Percentiles rank a stretch among this genome's conserved stretches.
Evolutionary conservation across 2,329 filamentous ascomycete genomes (phyloP).

Genomic region (Calycina marina): DNA sequence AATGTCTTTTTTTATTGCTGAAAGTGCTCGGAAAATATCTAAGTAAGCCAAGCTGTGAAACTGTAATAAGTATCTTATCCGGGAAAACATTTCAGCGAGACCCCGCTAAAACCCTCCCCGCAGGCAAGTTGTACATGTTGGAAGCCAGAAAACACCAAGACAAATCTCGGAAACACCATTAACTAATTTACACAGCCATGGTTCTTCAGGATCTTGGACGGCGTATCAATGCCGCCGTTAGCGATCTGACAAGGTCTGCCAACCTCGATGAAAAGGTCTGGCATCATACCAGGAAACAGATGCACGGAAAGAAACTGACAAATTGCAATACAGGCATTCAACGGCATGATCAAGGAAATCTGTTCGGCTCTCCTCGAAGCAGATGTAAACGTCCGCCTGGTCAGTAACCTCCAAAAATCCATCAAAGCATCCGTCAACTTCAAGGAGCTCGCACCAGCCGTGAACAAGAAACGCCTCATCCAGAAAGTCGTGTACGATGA

Average conservation of each 20-base stretch:
- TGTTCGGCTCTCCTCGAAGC: constrained; percentile 89
- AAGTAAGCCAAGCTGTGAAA: too few relatives aligned
- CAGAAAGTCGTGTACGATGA: constrained; percentile 98
- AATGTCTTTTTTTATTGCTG: not conserved
- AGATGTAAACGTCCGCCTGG: constrained; percentile 92
- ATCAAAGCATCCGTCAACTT: constrained; percentile 89
- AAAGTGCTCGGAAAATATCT: too few relatives aligned
- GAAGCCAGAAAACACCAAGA: too few relatives aligned
- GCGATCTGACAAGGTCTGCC: constrained; percentile 77
- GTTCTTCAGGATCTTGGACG: constrained; percentile 97
- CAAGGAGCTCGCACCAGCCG: constrained; percentile 75
- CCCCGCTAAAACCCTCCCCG: too few relatives aligned
- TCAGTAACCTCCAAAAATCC: constrained; percentile 79
- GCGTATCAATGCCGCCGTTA: constrained; percentile 94
- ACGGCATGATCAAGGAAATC: constrained; percentile 97
- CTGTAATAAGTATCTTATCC: too few relatives aligned
- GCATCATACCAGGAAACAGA: not conserved
- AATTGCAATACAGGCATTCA: constrained; percentile 67
- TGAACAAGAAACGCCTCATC: constrained; percentile 97
- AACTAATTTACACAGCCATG: constrained; percentile 46
- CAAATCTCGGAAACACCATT: too few relatives aligned
- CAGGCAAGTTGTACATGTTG: too few relatives aligned
- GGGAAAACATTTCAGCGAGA: too few relatives aligned
- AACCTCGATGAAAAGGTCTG: constrained; percentile 89
- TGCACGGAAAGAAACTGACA: constrained; percentile 23